These are phyloP conservation scores for Dendrocalamus sinicus DNA, from an alignment of 176 grass and related monocot species.

Conservation along the genomic window DNA sequence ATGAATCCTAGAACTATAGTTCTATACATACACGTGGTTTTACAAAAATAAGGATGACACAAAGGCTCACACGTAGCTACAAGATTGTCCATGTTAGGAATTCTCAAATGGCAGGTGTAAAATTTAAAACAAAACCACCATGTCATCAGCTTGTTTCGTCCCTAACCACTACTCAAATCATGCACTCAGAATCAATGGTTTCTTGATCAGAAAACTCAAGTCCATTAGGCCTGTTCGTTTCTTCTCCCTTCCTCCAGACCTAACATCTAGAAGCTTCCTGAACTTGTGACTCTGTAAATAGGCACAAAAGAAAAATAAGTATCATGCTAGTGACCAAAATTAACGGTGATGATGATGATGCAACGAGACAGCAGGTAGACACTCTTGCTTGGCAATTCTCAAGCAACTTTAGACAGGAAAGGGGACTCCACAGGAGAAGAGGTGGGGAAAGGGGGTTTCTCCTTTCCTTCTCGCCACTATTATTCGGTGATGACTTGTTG, in stretches of 20 bases:
- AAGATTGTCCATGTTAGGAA: not conserved
- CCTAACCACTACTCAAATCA: not conserved
- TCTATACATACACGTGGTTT: not conserved
- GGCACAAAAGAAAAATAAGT: too few species aligned
- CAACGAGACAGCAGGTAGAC: not conserved
- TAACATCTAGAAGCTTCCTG: not conserved
- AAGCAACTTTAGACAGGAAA: conserved; percentile 11
- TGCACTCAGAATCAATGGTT: not conserved
- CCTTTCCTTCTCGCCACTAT: not conserved
- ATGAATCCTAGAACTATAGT: not conserved
- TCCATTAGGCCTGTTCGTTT: not conserved
- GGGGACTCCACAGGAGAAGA: not conserved
- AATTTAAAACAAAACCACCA: not conserved
- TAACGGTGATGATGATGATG: not conserved
- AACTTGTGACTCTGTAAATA: conserved; percentile 1
- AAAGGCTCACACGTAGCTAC: not conserved
- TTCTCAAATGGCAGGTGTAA: not conserved
- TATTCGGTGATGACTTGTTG: conserved; percentile 37
- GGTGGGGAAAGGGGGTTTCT: not conserved
- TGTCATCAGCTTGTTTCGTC: not conserved
- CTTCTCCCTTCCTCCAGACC: not conserved
- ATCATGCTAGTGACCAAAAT: conserved; percentile 19
- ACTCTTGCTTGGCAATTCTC: conserved; percentile 25
- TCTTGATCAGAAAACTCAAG: not conserved
- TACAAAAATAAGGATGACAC: not conserved